Conservation (phyloP, 768 basidiomycete species). For the Suillus placidus region DNA sequence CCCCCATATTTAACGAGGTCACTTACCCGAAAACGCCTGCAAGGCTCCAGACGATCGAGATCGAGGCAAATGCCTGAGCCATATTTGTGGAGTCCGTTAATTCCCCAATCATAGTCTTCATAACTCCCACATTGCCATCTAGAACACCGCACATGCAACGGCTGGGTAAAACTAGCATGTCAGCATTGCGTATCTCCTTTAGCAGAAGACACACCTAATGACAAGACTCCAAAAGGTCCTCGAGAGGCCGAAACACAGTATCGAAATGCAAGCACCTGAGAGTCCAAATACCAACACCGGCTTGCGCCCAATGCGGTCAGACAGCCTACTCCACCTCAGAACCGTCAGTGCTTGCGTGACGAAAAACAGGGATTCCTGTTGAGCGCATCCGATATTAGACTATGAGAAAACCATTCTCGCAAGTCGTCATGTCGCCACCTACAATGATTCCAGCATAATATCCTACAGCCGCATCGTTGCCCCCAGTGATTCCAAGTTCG, state of each 20-base stretch:
- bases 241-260: conserved; percentile 64
- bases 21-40: conserved; percentile 40
- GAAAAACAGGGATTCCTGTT: conserved; percentile 65
- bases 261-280: conserved; percentile 52
- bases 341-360: conserved; percentile 57
- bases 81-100: conserved; percentile 46
- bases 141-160: conserved; percentile 39
- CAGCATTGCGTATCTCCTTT: background rate
- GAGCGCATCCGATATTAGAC: too few relatives aligned
- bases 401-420: background rate
- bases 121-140: conserved; percentile 51
- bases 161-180: conserved; percentile 15
- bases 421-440: background rate
- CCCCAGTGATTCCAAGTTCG: conserved; percentile 63
- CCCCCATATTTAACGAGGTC: background rate
- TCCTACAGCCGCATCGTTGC: conserved; percentile 64
- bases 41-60: conserved; percentile 31
- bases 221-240: conserved; percentile 56
- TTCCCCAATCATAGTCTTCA: conserved; percentile 73
- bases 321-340: conserved; percentile 65
- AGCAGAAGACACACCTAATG: conserved; percentile 45
- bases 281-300: conserved; percentile 59
- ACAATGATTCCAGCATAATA: conserved; percentile 68
- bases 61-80: conserved; percentile 37
- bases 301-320: conserved; percentile 62